Conservation (phyloP, 805 yeast genomes). For the Candida boidinii region DNA sequence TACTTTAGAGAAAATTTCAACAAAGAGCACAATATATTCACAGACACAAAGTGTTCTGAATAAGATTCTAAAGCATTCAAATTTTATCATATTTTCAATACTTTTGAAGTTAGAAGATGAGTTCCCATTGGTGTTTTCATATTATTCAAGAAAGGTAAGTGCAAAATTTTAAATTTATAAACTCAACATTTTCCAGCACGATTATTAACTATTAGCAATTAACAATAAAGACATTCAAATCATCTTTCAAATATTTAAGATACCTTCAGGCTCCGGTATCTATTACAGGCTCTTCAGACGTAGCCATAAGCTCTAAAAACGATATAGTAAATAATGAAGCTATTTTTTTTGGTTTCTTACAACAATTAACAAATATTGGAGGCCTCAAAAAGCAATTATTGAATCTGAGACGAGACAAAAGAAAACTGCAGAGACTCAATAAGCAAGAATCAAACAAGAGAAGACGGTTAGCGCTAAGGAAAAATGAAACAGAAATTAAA, state of each 20-base stretch:
- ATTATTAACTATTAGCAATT: constrained; percentile 11
- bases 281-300: neutral
- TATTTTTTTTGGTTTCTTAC: no score
- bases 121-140: constrained; percentile 23
- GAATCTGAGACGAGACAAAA: no score
- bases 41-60: no score
- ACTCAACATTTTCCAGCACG: constrained; percentile 11
- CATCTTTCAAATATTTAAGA: constrained; percentile 4
- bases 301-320: constrained; percentile 6
- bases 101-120: constrained; percentile 13
- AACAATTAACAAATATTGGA: no score
- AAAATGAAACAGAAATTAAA: constrained; percentile 1
- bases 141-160: constrained; percentile 13
- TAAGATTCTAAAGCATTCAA: constrained; percentile 13
- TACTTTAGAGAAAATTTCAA: no score
- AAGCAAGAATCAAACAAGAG: no score
- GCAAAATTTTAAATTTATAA: constrained; percentile 9
- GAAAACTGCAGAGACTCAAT: no score
- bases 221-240: constrained; percentile 3
- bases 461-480: no score
- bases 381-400: no score
- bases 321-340: no score
- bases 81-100: constrained; percentile 17
- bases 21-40: no score
- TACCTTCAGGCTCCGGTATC: neutral